Conservation (phyloP, 805 yeast genomes). For the Candida dendrica region DNA sequence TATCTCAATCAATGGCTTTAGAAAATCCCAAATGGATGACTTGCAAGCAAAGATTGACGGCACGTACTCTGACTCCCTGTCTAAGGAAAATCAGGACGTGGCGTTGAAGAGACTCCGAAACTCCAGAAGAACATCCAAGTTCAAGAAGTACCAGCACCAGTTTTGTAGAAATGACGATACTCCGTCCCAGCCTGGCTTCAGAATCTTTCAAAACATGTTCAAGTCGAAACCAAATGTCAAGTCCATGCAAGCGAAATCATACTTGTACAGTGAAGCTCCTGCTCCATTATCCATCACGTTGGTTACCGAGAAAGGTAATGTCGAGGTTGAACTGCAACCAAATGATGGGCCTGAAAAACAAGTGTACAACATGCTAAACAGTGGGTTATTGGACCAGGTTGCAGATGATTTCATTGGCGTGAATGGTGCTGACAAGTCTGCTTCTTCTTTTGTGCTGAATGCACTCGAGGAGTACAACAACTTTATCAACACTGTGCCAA, state of each 20-base stretch:
- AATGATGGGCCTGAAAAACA: slow-evolving; percentile 1
- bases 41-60: slow-evolving; percentile 1
- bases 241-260: slow-evolving; percentile 30
- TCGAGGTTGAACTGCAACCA: background rate
- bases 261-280: slow-evolving; percentile 32
- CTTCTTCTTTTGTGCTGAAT: slow-evolving; percentile 1
- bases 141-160: slow-evolving; percentile 3
- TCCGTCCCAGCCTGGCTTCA: slow-evolving; percentile 28
- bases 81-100: slow-evolving; percentile 1
- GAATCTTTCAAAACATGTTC: slow-evolving; percentile 28
- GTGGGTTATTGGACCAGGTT: background rate
- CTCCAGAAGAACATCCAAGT: slow-evolving; percentile 1
- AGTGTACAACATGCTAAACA: slow-evolving; percentile 1
- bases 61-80: background rate
- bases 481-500: background rate
- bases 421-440: too few species aligned
- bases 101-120: slow-evolving; percentile 1
- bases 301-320: background rate
- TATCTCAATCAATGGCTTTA: slow-evolving; percentile 8
- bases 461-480: slow-evolving; percentile 1
- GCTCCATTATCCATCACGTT: slow-evolving; percentile 1
- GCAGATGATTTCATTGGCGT: background rate
- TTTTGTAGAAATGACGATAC: slow-evolving; percentile 11
- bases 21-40: background rate
- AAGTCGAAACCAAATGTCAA: slow-evolving; percentile 24